These are phyloP conservation scores for Asclepias syriaca DNA, from an alignment of 257 asterid species.

Conservation along the genomic window DNA sequence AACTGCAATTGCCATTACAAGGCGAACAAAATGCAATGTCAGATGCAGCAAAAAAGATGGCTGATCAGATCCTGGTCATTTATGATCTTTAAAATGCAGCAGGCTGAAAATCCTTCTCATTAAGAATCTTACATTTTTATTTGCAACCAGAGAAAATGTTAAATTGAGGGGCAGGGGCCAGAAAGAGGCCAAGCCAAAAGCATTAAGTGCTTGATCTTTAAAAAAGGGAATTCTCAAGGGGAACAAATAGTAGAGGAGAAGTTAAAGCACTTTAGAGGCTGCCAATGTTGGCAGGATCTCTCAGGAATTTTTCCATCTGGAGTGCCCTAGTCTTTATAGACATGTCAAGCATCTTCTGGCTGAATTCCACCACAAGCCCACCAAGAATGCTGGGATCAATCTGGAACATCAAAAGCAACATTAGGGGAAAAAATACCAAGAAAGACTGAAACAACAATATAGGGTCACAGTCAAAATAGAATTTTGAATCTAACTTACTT, in stretches of 20 bases:
- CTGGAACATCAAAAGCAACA: slow-evolving; percentile 32
- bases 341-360: slow-evolving; percentile 84
- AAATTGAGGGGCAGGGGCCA: neutral
- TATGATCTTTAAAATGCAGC: neutral
- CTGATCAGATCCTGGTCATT: neutral
- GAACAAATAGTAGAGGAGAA: neutral
- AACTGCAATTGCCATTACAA: neutral
- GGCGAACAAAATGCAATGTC: neutral
- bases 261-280: slow-evolving; percentile 4
- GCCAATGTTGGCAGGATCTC: slow-evolving; percentile 55
- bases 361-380: slow-evolving; percentile 77
- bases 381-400: slow-evolving; percentile 93
- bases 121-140: neutral
- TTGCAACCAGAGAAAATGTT: neutral
- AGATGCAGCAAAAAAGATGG: neutral
- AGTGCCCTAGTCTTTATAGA: slow-evolving; percentile 87
- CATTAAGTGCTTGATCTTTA: neutral
- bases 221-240: neutral
- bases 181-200: neutral
- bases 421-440: slow-evolving; percentile 1
- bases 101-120: neutral
- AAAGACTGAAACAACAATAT: neutral
- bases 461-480: neutral
- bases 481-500: slow-evolving; percentile 39
- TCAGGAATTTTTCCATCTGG: slow-evolving; percentile 97